A percentile compares a stretch with the other conserved stretches of the same genome.
phyloP scores from a whole-genome alignment of 208 protist species.

The Herpetomonas samuelpessoai region DNA sequence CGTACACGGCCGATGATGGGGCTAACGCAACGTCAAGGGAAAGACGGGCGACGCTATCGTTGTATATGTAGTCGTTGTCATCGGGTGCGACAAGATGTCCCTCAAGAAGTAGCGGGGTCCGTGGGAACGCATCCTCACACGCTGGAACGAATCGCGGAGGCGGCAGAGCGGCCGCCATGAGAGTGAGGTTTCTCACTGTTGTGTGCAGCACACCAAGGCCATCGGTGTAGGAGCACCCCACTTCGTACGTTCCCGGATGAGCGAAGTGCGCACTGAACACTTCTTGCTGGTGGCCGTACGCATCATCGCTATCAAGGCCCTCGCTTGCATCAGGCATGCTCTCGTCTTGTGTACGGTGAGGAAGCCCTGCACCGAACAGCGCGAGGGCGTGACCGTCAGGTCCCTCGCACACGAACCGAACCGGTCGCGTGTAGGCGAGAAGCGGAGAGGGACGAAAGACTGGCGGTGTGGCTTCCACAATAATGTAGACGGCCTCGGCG shows the following conservation, averaged over 20 bases:
- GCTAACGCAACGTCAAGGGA: not conserved
- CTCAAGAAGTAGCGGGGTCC: slow-evolving; percentile 27
- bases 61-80: slow-evolving; percentile 10
- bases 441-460: slow-evolving; percentile 18
- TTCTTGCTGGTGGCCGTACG: too few species aligned
- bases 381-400: slow-evolving; percentile 19
- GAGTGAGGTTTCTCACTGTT: slow-evolving; percentile 13
- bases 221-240: slow-evolving; percentile 56
- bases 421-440: slow-evolving; percentile 20
- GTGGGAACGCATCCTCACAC: slow-evolving; percentile 39
- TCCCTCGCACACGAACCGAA: slow-evolving; percentile 41
- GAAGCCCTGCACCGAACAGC: slow-evolving; percentile 5
- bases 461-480: slow-evolving; percentile 30
- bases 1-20: not conserved
- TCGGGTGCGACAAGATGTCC: slow-evolving; percentile 18
- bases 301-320: too few species aligned
- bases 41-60: not conserved
- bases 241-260: slow-evolving; percentile 32
- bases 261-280: slow-evolving; percentile 12
- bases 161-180: slow-evolving; percentile 31
- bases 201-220: slow-evolving; percentile 22
- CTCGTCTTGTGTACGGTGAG: too few species aligned
- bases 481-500: slow-evolving; percentile 24
- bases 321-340: too few species aligned
- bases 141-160: slow-evolving; percentile 26